A percentile compares a stretch with the other conserved stretches of the same genome.
Conservation (phyloP, 805 yeast genomes). For the Millerozyma miso region DNA sequence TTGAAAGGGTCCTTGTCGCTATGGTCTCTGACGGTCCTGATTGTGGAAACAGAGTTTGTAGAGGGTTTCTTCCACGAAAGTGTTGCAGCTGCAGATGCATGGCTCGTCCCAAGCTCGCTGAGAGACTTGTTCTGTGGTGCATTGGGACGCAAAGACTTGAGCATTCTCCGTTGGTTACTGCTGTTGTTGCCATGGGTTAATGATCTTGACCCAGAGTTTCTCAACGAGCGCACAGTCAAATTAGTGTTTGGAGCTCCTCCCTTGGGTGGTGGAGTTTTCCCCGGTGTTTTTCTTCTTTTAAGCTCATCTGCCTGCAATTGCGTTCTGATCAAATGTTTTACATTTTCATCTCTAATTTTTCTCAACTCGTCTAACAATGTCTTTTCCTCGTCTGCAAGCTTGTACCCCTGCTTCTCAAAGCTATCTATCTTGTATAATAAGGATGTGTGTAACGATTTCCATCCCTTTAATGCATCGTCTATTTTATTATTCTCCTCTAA, state of each 20-base stretch:
- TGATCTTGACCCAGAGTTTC: conserved; percentile 9
- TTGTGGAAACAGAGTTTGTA: background rate
- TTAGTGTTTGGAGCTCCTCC: conserved; percentile 2
- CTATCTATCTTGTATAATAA: conserved; percentile 52
- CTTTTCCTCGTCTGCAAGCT: conserved; percentile 22
- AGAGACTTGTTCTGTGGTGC: conserved; percentile 1
- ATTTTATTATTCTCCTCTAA: conserved; percentile 52
- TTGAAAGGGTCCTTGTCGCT: conserved; percentile 21
- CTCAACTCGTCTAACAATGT: conserved; percentile 27
- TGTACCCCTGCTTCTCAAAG: conserved; percentile 41
- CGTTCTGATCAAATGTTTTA: conserved; percentile 37
- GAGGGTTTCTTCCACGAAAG: conserved; percentile 25
- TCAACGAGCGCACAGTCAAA: conserved; percentile 25
- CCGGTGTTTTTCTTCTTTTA: conserved; percentile 16
- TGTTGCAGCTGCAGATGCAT: conserved; percentile 30
- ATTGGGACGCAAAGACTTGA: conserved; percentile 27
- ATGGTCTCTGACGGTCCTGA: conserved; percentile 3
- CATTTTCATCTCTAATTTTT: conserved; percentile 39
- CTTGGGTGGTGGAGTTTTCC: background rate
- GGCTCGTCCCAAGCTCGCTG: conserved; percentile 8
- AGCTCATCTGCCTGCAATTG: conserved; percentile 38
- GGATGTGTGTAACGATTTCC: conserved; percentile 68
- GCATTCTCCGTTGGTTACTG: conserved; percentile 20
- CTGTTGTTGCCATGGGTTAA: conserved; percentile 8
- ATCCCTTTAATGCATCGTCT: conserved; percentile 61